Conservation (phyloP, 352 stramenopile species). For the Globisporangium emineosum region DNA sequence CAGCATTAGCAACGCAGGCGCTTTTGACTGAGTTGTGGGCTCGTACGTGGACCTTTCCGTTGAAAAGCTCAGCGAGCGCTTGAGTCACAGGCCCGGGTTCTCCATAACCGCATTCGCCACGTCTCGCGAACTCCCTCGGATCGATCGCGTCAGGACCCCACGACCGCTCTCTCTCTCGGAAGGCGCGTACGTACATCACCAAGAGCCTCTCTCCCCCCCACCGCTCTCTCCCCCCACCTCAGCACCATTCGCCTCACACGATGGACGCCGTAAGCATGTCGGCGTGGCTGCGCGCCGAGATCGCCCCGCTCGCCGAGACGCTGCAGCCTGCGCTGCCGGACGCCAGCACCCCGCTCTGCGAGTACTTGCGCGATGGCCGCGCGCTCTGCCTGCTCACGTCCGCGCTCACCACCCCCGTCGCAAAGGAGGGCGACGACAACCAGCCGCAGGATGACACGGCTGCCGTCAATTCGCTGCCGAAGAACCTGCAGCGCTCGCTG, state of each 20-base stretch:
- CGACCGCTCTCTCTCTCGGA: background rate
- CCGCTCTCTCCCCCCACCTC: background rate
- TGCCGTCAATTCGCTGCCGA: constrained; percentile 34
- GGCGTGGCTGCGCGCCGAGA: constrained; percentile 61
- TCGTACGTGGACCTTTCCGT: background rate
- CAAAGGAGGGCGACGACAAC: constrained; percentile 14
- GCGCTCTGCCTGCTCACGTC: constrained; percentile 68
- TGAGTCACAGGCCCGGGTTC: background rate
- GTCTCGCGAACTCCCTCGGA: background rate
- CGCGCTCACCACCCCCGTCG: constrained; percentile 28
- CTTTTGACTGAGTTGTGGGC: background rate
- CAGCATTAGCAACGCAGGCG: background rate
- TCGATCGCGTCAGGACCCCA: background rate
- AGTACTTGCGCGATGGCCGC: constrained; percentile 72
- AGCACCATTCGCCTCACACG: background rate
- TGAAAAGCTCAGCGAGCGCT: background rate
- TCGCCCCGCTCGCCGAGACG: constrained; percentile 31
- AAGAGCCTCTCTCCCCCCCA: background rate
- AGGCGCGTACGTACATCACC: background rate
- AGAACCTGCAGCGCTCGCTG: constrained; percentile 68
- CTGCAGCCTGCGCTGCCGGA: constrained; percentile 26
- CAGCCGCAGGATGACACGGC: constrained; percentile 14
- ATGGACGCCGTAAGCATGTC: constrained; percentile 20
- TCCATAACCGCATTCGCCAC: constrained; percentile 14
- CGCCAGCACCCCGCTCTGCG: constrained; percentile 44